These are phyloP conservation scores for Fusarium agapanthi DNA, from an alignment of 2,329 filamentous ascomycete genomes.

Conservation along the genomic window DNA sequence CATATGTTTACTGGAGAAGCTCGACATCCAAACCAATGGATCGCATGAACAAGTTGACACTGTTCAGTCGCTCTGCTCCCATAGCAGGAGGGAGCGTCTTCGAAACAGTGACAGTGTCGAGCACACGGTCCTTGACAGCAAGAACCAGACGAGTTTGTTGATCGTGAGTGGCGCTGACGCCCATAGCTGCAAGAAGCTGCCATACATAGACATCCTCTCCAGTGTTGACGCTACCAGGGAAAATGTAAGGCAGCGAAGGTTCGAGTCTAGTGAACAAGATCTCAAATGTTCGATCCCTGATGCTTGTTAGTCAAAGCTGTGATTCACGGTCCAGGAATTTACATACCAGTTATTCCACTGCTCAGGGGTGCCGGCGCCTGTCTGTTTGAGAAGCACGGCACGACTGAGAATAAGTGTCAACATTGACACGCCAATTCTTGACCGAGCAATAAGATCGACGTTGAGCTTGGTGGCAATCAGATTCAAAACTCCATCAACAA, in stretches of 20 bases:
- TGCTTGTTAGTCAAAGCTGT: constrained; percentile 44
- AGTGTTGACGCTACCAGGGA: constrained; percentile 89
- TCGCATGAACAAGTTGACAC: constrained; percentile 98
- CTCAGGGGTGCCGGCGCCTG: constrained; percentile 72
- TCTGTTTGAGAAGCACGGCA: constrained; percentile 91
- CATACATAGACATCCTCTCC: constrained; percentile 96
- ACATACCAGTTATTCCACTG: constrained; percentile 83
- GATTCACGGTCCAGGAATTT: background rate
- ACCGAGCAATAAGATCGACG: constrained; percentile 83
- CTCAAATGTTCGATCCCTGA: constrained; percentile 80
- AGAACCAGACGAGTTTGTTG: constrained; percentile 95
- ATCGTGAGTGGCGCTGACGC: constrained; percentile 90
- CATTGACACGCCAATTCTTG: constrained; percentile 87
- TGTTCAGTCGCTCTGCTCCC: constrained; percentile 82
- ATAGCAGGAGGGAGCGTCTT: constrained; percentile 91
- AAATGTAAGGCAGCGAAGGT: constrained; percentile 82
- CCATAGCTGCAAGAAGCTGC: constrained; percentile 96
- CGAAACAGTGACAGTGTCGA: constrained; percentile 89
- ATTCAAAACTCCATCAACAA: constrained; percentile 89
- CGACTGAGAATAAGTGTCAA: constrained; percentile 94
- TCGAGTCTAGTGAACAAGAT: constrained; percentile 88
- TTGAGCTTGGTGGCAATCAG: constrained; percentile 86
- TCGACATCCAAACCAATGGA: constrained; percentile 99
- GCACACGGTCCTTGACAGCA: constrained; percentile 96
- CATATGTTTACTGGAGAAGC: constrained; percentile 55